Evolutionary conservation across 2,329 filamentous ascomycete genomes (phyloP), one percentile per base, ranked within the genome.

Genomic region (Penicillium sp.): DNA sequence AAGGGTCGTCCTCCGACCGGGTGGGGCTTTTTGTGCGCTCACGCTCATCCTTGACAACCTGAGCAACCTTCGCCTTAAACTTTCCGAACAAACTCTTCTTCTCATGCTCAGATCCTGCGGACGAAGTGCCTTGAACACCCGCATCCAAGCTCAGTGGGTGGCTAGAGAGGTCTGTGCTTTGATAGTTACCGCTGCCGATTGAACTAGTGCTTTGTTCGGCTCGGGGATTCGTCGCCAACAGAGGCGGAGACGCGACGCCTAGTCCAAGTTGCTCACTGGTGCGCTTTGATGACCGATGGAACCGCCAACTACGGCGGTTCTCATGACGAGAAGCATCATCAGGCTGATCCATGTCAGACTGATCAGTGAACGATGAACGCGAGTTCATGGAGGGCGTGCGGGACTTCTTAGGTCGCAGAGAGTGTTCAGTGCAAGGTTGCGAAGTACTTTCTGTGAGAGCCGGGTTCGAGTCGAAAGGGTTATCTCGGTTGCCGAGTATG

Each of bases 351-450:
- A 86, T 70, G 68, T 96, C 91, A 0, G 91, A 96, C 22, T 87
- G 85, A 62, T 95, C 91, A 25, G 93, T 94, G 61, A 86, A 80
- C 3, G 83, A 85, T 0, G 83, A 84, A 43, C 82, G 81, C 11
- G 90, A 93, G 63, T 89, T 85, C 56, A 91, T 80, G 0, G 91
- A 96, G 3, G 87, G 84, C 0, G 89, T 84, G 0, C 90, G 90
- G 0, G 91, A 96, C 57, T 82, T 82, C 60, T 85, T 85, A 0
- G 87, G 85, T 61, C 84, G 86, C 31, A 92, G 70, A 0, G 82
- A 80, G 7, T 77, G 74, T 58, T 79, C 73, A 50, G 75, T 70
- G 53, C 78, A 73, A 49, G 80, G 78, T 53, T 70, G 38, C 61
- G 75, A 61, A 60, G 73, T 62, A 68, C 73, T 31, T 48, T 84